Percentiles rank a stretch among this genome's conserved stretches.
Conservation (phyloP, 371 early-diverging fungal species). For the Blakeslea trispora region DNA sequence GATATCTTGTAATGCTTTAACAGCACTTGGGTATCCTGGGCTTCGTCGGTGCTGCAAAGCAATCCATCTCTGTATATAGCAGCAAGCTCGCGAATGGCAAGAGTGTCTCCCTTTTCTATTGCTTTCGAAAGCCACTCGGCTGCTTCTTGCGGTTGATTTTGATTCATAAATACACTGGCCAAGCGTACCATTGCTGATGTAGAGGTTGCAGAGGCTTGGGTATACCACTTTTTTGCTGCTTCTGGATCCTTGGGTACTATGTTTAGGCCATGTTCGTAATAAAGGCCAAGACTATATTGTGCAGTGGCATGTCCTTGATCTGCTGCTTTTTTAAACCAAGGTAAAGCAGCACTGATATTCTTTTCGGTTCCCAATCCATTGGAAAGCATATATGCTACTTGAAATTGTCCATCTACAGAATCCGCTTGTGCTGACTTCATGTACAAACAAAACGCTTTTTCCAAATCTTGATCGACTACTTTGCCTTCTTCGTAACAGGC, state of each 20-base stretch:
- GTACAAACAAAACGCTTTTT: conserved; percentile 31
- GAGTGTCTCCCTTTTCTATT: conserved; percentile 16
- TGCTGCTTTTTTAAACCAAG: conserved; percentile 55
- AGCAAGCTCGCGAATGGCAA: conserved; percentile 31
- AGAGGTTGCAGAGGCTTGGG: conserved; percentile 38
- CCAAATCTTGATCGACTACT: conserved; percentile 10
- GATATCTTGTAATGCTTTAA: conserved; percentile 24
- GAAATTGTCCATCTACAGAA: conserved; percentile 34
- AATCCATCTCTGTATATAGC: conserved; percentile 22
- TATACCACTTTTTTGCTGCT: conserved; percentile 37
- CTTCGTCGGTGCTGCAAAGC: conserved; percentile 10
- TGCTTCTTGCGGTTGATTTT: conserved; percentile 13
- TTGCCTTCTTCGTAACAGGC: conserved; percentile 41
- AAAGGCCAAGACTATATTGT: conserved; percentile 44
- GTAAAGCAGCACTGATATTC: conserved; percentile 42
- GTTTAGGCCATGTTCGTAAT: conserved; percentile 45
- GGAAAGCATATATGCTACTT: conserved; percentile 39
- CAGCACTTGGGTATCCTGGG: neutral
- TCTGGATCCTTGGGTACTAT: conserved; percentile 27
- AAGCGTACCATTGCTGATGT: conserved; percentile 41
- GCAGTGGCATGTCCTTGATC: conserved; percentile 45
- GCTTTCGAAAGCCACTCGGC: conserved; percentile 21
- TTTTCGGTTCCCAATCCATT: conserved; percentile 25
- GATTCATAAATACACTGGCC: conserved; percentile 23
- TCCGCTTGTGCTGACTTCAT: conserved; percentile 30